A percentile compares a stretch with the other conserved stretches of the same genome.
Conservation (phyloP, 202 grass and related monocot genomes). For the Brachypodium distachyon region DNA sequence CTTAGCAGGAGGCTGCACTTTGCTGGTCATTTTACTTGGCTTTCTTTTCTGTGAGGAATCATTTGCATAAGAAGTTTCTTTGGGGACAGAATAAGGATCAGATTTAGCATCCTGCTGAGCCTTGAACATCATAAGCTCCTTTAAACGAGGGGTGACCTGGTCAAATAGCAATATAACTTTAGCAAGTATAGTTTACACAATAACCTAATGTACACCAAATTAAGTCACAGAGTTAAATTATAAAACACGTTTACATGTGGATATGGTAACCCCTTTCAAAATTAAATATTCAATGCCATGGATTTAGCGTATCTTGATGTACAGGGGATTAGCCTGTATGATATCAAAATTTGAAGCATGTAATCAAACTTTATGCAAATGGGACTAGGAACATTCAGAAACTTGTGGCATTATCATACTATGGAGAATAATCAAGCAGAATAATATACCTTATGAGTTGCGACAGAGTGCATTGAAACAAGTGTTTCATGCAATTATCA, state of each 20-base stretch:
- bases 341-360: background rate
- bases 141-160: constrained; percentile 70
- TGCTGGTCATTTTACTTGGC: constrained; percentile 46
- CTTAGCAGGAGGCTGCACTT: constrained; percentile 59
- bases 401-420: background rate
- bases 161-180: constrained; percentile 12
- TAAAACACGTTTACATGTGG: background rate
- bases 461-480: background rate
- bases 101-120: constrained; percentile 67
- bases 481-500: background rate
- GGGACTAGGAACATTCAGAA: background rate
- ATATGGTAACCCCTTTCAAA: background rate
- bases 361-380: constrained; percentile 6
- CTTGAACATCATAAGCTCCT: constrained; percentile 77
- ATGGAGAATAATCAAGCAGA: constrained; percentile 11
- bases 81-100: constrained; percentile 24
- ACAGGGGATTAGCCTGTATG: background rate
- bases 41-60: constrained; percentile 80
- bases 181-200: background rate
- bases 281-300: background rate
- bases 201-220: background rate
- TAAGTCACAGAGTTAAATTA: background rate
- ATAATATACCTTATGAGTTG: background rate
- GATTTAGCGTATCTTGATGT: background rate
- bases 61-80: constrained; percentile 36